Base-by-base conservation (phyloP, 176 grass and related monocot species). In the Elymus sibiricus region DNA sequence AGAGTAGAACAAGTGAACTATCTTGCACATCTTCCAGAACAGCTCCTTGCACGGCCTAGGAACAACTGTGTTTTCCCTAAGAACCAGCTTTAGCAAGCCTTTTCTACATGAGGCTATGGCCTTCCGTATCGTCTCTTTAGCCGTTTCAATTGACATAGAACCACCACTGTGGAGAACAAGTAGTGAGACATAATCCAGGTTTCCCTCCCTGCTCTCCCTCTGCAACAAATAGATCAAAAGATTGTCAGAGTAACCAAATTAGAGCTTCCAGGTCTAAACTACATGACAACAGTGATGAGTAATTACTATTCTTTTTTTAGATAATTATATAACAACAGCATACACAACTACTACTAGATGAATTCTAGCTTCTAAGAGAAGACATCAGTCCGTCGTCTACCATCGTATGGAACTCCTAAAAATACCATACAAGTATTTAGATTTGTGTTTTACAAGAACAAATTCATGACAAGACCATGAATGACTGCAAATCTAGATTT, bases 21-120 rank as follows among this genome's bases (percentile, higher is more conserved):
- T 75, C 86, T 78, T 97, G 83, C 86, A 89, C 92, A 93, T 93
- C 59, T 88, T 97, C 95, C 92, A 97, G 66, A 97, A 97, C 37
- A 94, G 81, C 42, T 94, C 88, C 86, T 89, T 97, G 90, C 92
- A 97, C 9, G 92, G 86, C 64, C 81, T 92, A 60, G 95, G 95
- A 44, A 94, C 84, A 37, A 38, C 32, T 24, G 86, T 86, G 64
- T 43, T 82, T 79, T 91, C 89, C 27, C 64, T 81, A 9, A 97
- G 29, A 8, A 94, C 90, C 68, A 94, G 27, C 15, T 81, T 88
- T 59, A 97, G 58, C 58, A 97, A 83, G 15, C 88, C 84, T 42
- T 13, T 88, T 32, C 92, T 86, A n/a, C 34, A 82, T 0, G 24
- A n/a, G 12, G 81, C 84, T 29, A 87, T 90, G 4, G 75, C 75